phyloP scores from a whole-genome alignment of 2,329 filamentous ascomycete genomes.

The Fusarium compactum region DNA sequence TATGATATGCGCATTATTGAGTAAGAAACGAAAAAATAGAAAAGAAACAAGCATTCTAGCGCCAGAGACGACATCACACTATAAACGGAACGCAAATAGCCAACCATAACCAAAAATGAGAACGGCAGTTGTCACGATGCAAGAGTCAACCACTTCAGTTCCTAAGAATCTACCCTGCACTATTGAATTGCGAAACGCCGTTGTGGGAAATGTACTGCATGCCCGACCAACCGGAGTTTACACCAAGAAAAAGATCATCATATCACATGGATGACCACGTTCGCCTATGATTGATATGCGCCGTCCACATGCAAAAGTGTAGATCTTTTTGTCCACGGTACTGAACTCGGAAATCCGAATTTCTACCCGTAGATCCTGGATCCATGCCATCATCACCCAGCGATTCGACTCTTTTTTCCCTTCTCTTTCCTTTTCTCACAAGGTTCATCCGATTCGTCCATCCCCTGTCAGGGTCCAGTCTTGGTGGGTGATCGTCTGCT shows the following conservation, averaged over 20 bases:
- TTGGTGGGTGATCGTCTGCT: constrained; percentile 16
- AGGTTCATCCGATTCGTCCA: constrained; percentile 10
- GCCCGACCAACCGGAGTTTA: not conserved
- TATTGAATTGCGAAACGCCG: constrained; percentile 4
- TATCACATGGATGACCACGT: not conserved
- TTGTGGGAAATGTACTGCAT: constrained; percentile 5
- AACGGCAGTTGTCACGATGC: not conserved
- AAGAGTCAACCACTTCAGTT: not conserved
- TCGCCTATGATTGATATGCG: constrained; percentile 12
- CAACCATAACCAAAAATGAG: not conserved
- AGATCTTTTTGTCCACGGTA: constrained; percentile 9
- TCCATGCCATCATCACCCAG: constrained; percentile 3
- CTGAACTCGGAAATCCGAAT: not conserved
- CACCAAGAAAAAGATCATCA: not conserved
- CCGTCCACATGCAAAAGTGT: constrained; percentile 7
- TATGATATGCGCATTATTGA: not conserved
- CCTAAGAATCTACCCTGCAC: constrained; percentile 16
- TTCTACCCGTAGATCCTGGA: constrained; percentile 1
- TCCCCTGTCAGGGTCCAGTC: constrained; percentile 1
- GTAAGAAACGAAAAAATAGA: not conserved
- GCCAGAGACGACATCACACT: not conserved
- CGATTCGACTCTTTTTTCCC: constrained; percentile 1
- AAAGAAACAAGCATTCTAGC: not conserved
- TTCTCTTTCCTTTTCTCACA: not conserved
- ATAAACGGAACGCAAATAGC: not conserved